Conservation (phyloP, 208 protist species). For the Crithidia mellificae region DNA sequence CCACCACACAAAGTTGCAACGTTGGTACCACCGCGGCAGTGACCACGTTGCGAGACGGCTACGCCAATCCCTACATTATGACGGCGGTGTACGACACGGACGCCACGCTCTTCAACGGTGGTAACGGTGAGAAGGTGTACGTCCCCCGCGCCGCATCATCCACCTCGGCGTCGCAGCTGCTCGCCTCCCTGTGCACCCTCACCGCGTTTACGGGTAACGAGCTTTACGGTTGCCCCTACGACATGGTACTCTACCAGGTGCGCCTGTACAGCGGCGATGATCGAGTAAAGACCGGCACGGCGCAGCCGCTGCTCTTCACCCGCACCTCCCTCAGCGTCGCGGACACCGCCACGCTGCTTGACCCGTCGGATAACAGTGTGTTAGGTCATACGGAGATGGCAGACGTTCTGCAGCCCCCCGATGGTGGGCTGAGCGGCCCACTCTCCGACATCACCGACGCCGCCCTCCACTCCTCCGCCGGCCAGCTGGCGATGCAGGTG, state of each 20-base stretch:
- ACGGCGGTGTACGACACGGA: constrained; percentile 38
- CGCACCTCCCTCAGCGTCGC: not conserved
- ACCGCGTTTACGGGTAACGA: not conserved
- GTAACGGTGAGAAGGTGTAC: not conserved
- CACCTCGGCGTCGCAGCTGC: not conserved
- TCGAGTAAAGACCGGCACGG: not conserved
- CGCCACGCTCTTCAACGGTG: constrained; percentile 17
- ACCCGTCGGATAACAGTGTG: not conserved
- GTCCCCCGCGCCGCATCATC: not conserved
- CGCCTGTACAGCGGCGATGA: constrained; percentile 19
- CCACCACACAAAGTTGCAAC: not conserved
- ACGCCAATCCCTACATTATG: constrained; percentile 20
- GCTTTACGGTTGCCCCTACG: constrained; percentile 2
- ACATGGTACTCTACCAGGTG: constrained; percentile 1
- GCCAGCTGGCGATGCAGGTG: constrained; percentile 12
- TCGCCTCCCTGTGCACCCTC: not conserved
- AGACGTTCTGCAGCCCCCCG: not conserved
- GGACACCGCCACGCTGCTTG: not conserved
- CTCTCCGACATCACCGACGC: not conserved
- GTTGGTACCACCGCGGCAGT: not conserved
- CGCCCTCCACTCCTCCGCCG: not conserved
- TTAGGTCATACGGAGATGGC: not conserved
- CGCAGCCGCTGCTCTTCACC: constrained; percentile 7
- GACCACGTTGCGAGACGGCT: not conserved
- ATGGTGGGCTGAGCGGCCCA: not conserved